These are phyloP conservation scores for Morella rubra DNA, from an alignment of 306 rosid species.

Conservation along the genomic window DNA sequence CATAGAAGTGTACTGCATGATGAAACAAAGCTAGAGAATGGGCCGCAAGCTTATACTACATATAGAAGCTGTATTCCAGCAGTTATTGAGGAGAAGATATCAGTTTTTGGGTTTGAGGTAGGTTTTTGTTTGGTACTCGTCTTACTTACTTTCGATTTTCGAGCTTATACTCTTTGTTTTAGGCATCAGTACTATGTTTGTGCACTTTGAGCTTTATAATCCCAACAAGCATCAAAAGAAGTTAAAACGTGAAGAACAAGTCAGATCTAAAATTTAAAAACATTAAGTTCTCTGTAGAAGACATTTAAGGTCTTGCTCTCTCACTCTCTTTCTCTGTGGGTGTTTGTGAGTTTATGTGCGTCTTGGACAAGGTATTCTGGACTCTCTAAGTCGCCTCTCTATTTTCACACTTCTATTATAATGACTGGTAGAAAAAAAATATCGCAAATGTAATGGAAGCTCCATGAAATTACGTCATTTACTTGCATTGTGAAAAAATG, in stretches of 20 bases:
- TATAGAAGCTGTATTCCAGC: slow-evolving; percentile 84
- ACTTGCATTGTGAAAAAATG: not conserved
- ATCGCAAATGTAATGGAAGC: not conserved
- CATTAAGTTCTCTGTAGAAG: no score
- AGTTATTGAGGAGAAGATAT: slow-evolving; percentile 68
- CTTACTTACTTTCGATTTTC: no score
- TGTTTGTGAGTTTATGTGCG: no score
- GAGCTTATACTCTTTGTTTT: no score
- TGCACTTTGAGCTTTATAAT: no score
- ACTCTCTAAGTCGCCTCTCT: not conserved
- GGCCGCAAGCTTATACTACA: slow-evolving; percentile 58
- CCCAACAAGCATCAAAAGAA: no score
- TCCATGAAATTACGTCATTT: not conserved
- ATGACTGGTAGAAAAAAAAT: not conserved
- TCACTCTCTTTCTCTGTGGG: no score
- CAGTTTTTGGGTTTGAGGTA: slow-evolving; percentile 85
- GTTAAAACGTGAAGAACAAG: no score
- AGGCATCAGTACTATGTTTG: no score
- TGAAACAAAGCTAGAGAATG: slow-evolving; percentile 37
- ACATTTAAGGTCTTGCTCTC: no score
- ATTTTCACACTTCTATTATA: not conserved
- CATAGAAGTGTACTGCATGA: slow-evolving; percentile 53
- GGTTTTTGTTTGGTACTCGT: no score
- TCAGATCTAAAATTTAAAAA: no score
- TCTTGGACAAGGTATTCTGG: not conserved